Conservation (phyloP, 2,329 filamentous ascomycete genomes). For the Allantophomopsis lycopodina region DNA sequence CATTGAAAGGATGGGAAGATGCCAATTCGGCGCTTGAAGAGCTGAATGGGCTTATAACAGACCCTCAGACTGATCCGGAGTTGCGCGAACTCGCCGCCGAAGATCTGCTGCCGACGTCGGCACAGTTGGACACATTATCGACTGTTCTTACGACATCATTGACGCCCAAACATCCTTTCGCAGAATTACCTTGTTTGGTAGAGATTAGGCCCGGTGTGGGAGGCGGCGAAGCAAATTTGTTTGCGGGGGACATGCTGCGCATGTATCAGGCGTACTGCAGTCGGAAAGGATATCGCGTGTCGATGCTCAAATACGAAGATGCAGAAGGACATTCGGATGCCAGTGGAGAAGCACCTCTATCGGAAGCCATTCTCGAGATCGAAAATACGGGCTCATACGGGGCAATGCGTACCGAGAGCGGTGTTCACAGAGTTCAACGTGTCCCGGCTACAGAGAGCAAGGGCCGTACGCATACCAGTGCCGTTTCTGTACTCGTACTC, state of each 20-base stretch:
- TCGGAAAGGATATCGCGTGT: conserved; percentile 49
- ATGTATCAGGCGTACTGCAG: conserved; percentile 82
- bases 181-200: conserved; percentile 75
- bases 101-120: conserved; percentile 57
- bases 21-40: conserved; percentile 38
- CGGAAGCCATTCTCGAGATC: conserved; percentile 81
- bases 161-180: conserved; percentile 81
- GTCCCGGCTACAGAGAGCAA: conserved; percentile 84
- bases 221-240: conserved; percentile 81
- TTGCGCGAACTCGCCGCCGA: conserved; percentile 68
- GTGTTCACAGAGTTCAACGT: conserved; percentile 89
- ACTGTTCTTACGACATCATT: conserved; percentile 61
- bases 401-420: conserved; percentile 71
- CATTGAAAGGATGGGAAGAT: conserved; percentile 43
- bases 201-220: conserved; percentile 89
- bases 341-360: conserved; percentile 52
- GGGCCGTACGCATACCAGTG: conserved; percentile 86
- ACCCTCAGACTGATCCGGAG: conserved; percentile 40
- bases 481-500: conserved; percentile 82
- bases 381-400: conserved; percentile 68
- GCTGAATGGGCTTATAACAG: conserved; percentile 33
- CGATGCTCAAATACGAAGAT: conserved; percentile 68
- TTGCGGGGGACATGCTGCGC: conserved; percentile 71
- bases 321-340: conserved; percentile 49
- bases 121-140: conserved; percentile 47